Conservation (phyloP, 1,139 yeast species). For the Saccharomyces hybrid region DNA sequence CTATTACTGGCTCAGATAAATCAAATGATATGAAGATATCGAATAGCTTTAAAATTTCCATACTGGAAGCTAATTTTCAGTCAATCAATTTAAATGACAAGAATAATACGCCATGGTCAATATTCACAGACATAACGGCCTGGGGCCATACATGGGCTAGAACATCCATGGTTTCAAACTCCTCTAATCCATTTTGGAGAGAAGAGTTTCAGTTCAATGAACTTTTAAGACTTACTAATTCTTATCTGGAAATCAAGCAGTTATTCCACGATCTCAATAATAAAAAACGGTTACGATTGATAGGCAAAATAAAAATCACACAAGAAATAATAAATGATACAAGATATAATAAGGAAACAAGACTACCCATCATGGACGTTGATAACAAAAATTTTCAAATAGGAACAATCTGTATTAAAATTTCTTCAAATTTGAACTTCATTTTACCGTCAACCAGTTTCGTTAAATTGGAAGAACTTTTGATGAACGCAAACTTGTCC, state of each 20-base stretch:
- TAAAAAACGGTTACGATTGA: constrained; percentile 25
- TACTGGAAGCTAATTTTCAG: constrained; percentile 58
- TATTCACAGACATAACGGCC: constrained; percentile 56
- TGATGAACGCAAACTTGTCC: constrained; percentile 34
- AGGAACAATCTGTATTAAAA: constrained; percentile 53
- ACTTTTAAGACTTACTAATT: constrained; percentile 44
- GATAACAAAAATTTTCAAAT: constrained; percentile 33
- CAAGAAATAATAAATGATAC: constrained; percentile 43
- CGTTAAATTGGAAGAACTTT: constrained; percentile 53
- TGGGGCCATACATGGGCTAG: constrained; percentile 69
- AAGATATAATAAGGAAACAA: constrained; percentile 28
- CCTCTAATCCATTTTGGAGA: constrained; percentile 61
- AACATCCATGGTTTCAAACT: constrained; percentile 50
- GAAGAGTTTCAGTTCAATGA: constrained; percentile 54
- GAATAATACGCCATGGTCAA: constrained; percentile 29
- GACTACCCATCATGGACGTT: constrained; percentile 30
- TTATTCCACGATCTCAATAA: constrained; percentile 43
- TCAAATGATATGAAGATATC: constrained; percentile 41
- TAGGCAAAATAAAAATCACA: constrained; percentile 51
- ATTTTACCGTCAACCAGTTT: constrained; percentile 55
- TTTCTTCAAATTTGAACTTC: constrained; percentile 49
- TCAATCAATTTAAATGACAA: not conserved
- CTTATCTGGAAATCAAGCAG: constrained; percentile 27
- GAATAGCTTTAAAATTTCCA: constrained; percentile 47
- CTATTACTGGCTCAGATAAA: constrained; percentile 24